phyloP scores from a whole-genome alignment of 306 rosid genomes.

The Dalbergia cochinchinensis region DNA sequence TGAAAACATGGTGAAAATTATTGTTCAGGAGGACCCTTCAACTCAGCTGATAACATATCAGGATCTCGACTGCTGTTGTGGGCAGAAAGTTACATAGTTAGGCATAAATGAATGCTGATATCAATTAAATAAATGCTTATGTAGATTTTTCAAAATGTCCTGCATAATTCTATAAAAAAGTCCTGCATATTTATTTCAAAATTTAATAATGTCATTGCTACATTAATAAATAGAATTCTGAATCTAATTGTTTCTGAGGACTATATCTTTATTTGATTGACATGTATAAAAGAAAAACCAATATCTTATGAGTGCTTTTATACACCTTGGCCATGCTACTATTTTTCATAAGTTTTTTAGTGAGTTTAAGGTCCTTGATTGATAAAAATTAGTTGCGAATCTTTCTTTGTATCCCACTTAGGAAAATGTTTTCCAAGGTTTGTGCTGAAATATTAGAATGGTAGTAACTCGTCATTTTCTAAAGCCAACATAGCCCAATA shows the following conservation, averaged over 20 bases:
- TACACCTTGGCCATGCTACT: too few relatives aligned
- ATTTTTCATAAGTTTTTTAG: background rate
- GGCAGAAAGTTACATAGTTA: background rate
- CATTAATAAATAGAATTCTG: background rate
- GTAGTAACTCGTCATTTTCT: background rate
- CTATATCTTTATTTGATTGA: background rate
- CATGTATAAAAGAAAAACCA: background rate
- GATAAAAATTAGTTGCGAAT: background rate
- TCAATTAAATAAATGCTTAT: slow-evolving; percentile 14
- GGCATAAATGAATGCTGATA: slow-evolving; percentile 4
- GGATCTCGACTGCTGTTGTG: background rate
- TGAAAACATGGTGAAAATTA: background rate
- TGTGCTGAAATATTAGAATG: background rate
- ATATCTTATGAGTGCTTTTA: background rate
- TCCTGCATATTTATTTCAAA: background rate
- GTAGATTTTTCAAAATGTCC: background rate
- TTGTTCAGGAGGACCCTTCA: background rate
- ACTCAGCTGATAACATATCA: background rate
- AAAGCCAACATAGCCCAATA: background rate
- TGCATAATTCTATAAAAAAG: background rate
- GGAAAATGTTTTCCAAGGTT: slow-evolving; percentile 7
- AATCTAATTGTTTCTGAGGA: background rate
- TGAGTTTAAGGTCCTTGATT: background rate
- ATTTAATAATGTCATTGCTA: slow-evolving; percentile 11
- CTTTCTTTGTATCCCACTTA: background rate